A percentile compares a stretch with the other conserved stretches of the same genome.
phyloP scores from a whole-genome alignment of 108 stramenopile species.

The Nannochloropsis gaditana region DNA sequence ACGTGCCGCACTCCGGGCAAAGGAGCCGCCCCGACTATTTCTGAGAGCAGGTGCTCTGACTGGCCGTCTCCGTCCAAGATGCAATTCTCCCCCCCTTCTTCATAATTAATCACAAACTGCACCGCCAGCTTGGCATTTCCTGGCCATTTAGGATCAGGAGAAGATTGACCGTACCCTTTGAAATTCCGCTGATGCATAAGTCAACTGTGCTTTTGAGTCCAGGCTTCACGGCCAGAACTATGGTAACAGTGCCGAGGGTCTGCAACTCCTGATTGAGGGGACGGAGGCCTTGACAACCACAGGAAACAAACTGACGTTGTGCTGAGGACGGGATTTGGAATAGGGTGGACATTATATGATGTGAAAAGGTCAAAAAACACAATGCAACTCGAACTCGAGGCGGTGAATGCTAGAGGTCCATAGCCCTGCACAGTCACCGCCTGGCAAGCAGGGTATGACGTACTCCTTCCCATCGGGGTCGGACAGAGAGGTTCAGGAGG shows the following conservation, averaged over 20 bases:
- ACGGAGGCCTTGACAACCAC: neutral
- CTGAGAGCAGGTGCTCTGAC: conserved; percentile 71
- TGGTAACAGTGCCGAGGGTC: too few species aligned
- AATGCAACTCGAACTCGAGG: too few species aligned
- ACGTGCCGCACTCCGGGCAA: conserved; percentile 55
- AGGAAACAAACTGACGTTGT: neutral
- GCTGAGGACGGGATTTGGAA: neutral
- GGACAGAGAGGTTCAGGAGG: too few species aligned
- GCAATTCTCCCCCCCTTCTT: conserved; percentile 71
- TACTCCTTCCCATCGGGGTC: too few species aligned
- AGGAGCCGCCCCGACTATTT: conserved; percentile 69
- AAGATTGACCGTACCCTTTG: conserved; percentile 67
- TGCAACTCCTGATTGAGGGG: neutral
- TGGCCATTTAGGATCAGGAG: conserved; percentile 71
- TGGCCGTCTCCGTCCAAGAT: conserved; percentile 43
- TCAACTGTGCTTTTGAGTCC: neutral
- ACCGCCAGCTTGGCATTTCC: conserved; percentile 60
- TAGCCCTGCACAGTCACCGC: too few species aligned
- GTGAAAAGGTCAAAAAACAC: too few species aligned
- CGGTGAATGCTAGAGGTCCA: too few species aligned
- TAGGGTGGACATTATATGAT: neutral
- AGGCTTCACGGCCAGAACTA: too few species aligned
- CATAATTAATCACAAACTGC: conserved; percentile 90
- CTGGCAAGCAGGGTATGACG: too few species aligned
- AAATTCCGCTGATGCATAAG: conserved; percentile 58